Evolutionary conservation across 345 rosid species (phyloP), one percentile per base, ranked within the genome.

Genomic region (Passiflora organensis): DNA sequence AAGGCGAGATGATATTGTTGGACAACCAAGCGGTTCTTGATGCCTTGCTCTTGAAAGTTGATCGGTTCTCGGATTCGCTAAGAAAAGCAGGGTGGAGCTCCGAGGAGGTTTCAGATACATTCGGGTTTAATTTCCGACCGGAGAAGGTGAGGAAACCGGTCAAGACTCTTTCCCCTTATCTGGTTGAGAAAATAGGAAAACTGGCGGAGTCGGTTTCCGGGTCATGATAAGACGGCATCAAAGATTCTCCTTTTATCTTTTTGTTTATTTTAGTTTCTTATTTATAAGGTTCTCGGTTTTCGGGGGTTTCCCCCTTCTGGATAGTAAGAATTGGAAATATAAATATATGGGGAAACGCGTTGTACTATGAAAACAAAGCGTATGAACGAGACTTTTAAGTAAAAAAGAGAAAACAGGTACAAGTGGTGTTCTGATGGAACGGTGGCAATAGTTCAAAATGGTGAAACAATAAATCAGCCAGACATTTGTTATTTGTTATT

Each of bases 21-120:
- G 99, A 93, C 52, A 78, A 81, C 53, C 94, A 89, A 64, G 88
- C 87, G 23, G 87, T 83, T 11, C 69, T 83, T 2, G 99, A 89
- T 42, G 91, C 91, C 0, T 71, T 93, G 51, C 83, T 93, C 28
- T 28, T 93, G 56, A 86, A 93, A 78, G 86, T 82, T 74, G 94
- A 86, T 66, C 89, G 99, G 76, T 84, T 81, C 42, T 85, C 99
- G 41, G 95, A 82, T 25, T 76, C 89, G 16, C 95, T 93, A 48
- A 82, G 87, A 0, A 82, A 85, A 68, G 84, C 94, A 24, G 99
- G 99, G 48, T 93, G 99, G 99, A 93, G 91, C 85, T 81, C 95
- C 43, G 99, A 93, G 14, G 96, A 93, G 57, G 96, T 93, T 0
- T 82, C 96, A 51, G 96, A 93, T 17, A 95, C 87, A 0, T 57